Evolutionary conservation across 2,329 filamentous ascomycete species (phyloP), one percentile per base, ranked within the genome.

Genomic region (Epichloe gansuensis): DNA sequence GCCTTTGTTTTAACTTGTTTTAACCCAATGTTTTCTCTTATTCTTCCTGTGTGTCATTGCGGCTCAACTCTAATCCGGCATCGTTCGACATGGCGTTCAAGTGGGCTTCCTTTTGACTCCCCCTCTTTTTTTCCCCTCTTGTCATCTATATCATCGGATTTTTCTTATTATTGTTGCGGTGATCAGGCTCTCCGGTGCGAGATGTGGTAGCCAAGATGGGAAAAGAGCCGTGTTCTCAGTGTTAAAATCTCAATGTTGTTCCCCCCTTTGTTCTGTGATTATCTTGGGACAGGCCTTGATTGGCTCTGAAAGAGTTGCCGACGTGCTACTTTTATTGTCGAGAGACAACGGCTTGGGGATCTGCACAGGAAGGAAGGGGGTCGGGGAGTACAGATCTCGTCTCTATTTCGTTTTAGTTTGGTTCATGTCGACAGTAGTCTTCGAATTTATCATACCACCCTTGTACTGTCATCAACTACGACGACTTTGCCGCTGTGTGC

Each of bases 71-170:
- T 67, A 67, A 68, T 67, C 59, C 61, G 67, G 67, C 68, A 69
- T 69, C 62, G 65, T 68, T 65, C 59, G 62, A 68, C 60, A 64
- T 60, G 68, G 67, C 68, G 68, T 70, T 70, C 57, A 59, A 63
- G 60, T 59, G 66, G 65, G 42, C 39, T 37, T 25, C 13, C 21
- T 17, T 25, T 13, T 15, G 1, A 4, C 3, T 17, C 23, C 21
- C 34, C 3, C 1, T 8, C 12, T 17, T n/a, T 8, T 5, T 25
- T 25, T 23, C 35, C 61, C 62, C 59, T 34, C 7, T 39, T 48
- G 17, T 49, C 8, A 31, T 21, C 31, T 68, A 69, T 67, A 69
- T 70, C 67, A 69, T 65, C 67, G 64, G 65, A 34, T 48, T 47
- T 47, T n/a, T 48, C 43, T 31, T 34, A 39, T 52, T 52, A 15